Conservation (phyloP, 768 basidiomycete species). For the Lactarius tabidus region DNA sequence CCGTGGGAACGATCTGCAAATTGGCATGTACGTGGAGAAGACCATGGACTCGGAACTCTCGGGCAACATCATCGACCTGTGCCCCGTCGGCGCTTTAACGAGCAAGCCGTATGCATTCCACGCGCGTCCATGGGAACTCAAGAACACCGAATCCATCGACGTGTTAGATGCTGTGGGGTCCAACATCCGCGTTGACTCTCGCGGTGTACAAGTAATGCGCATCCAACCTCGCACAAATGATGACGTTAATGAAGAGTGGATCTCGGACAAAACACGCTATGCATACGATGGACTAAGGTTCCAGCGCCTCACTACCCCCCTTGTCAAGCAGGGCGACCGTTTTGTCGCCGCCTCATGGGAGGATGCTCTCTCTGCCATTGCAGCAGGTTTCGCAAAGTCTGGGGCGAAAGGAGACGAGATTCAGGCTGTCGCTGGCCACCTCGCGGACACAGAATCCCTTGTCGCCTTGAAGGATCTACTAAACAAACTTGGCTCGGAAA, state of each 20-base stretch:
- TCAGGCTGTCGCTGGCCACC: conserved; percentile 87
- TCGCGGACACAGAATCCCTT: conserved; percentile 92
- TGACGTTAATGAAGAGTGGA: conserved; percentile 99
- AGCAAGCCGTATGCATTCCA: conserved; percentile 99
- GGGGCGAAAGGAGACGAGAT: conserved; percentile 91
- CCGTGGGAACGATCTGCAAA: conserved; percentile 96
- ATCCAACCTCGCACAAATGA: conserved; percentile 95
- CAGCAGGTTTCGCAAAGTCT: conserved; percentile 70
- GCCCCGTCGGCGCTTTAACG: conserved; percentile 96
- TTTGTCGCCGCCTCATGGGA: conserved; percentile 92
- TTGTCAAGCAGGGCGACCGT: conserved; percentile 87
- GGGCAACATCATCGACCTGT: conserved; percentile 95
- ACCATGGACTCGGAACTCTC: conserved; percentile 96
- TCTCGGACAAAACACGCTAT: conserved; percentile 97
- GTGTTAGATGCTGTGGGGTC: conserved; percentile 94
- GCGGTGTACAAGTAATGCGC: conserved; percentile 95
- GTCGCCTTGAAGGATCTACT: conserved; percentile 91
- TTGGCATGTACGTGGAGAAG: conserved; percentile 97
- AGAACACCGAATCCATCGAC: conserved; percentile 95
- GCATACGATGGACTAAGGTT: conserved; percentile 93
- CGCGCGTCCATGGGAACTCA: conserved; percentile 96
- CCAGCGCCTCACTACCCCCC: conserved; percentile 90
- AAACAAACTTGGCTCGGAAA: conserved; percentile 93
- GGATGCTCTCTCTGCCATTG: conserved; percentile 72
- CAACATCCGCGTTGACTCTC: conserved; percentile 94